Percentiles rank a stretch among this genome's conserved stretches.
Evolutionary conservation across 1,284 basidiomycete species (phyloP).

Genomic region (Neotropicomus parvogracilis): DNA sequence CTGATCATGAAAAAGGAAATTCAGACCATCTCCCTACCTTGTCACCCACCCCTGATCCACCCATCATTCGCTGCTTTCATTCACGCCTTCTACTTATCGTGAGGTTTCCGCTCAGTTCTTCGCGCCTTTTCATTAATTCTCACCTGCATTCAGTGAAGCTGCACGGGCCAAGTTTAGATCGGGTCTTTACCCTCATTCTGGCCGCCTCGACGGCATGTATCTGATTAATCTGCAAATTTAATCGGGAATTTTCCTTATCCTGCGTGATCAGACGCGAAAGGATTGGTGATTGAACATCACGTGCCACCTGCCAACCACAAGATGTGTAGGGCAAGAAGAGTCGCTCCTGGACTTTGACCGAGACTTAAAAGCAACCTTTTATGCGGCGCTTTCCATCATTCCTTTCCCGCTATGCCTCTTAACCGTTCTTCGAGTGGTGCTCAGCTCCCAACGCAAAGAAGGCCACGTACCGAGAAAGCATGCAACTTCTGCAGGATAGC

Average conservation of each 20-base stretch:
- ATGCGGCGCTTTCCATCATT: slow-evolving; percentile 8
- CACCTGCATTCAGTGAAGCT: slow-evolving; percentile 13
- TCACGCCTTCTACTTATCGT: slow-evolving; percentile 30
- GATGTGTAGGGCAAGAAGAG: slow-evolving; percentile 10
- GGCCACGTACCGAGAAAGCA: slow-evolving; percentile 18
- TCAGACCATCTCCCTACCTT: slow-evolving; percentile 7
- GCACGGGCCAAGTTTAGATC: slow-evolving; percentile 12
- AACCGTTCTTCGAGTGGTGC: slow-evolving; percentile 7
- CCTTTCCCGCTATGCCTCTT: slow-evolving; percentile 15
- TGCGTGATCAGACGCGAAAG: slow-evolving; percentile 9
- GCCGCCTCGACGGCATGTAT: slow-evolving; percentile 10
- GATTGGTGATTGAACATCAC: slow-evolving; percentile 3
- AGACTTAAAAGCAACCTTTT: slow-evolving; percentile 23
- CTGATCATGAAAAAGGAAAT: slow-evolving; percentile 34
- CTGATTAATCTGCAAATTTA: slow-evolving; percentile 18
- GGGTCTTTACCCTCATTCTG: slow-evolving; percentile 14
- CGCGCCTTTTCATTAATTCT: slow-evolving; percentile 30
- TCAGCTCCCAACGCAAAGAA: slow-evolving; percentile 14
- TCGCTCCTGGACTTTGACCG: slow-evolving; percentile 7
- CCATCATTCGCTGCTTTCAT: slow-evolving; percentile 24
- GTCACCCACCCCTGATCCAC: slow-evolving; percentile 32
- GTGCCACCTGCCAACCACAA: slow-evolving; percentile 12
- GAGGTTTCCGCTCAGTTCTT: slow-evolving; percentile 29
- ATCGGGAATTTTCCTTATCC: slow-evolving; percentile 9
- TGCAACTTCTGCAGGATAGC: slow-evolving; percentile 20